These are phyloP conservation scores for Exsudoporus floridanus DNA, from an alignment of 1,284 basidiomycete genomes.

Conservation along the genomic window DNA sequence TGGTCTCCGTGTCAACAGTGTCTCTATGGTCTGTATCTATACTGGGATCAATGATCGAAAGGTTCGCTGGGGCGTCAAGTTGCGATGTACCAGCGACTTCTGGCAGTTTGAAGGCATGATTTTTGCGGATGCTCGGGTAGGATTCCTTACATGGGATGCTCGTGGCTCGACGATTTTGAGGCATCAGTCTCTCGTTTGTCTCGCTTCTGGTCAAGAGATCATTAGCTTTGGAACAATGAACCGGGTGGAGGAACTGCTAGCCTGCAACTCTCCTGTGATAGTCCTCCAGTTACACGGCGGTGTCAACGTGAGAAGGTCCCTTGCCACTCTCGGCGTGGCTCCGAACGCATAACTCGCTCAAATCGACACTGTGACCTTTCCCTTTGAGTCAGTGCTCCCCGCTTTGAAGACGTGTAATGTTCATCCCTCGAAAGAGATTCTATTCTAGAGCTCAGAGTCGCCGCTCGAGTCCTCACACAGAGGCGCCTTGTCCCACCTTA, in stretches of 20 bases:
- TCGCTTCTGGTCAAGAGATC: constrained; percentile 47
- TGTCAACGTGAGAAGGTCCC: constrained; percentile 36
- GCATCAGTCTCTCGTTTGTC: constrained; percentile 52
- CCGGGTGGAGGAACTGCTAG: constrained; percentile 53
- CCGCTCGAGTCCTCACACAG: neutral
- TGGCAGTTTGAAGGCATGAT: constrained; percentile 38
- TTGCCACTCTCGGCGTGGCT: constrained; percentile 39
- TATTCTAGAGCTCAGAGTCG: constrained; percentile 45
- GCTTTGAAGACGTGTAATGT: constrained; percentile 43
- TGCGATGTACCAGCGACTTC: constrained; percentile 45
- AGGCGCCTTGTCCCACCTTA: constrained; percentile 34
- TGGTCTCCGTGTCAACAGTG: constrained; percentile 40
- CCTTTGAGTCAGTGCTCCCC: constrained; percentile 58
- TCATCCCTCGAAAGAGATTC: constrained; percentile 47
- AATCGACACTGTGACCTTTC: constrained; percentile 55
- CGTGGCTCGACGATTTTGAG: constrained; percentile 40
- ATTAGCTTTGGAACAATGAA: constrained; percentile 53
- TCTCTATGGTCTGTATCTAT: constrained; percentile 41
- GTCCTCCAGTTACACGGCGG: constrained; percentile 51
- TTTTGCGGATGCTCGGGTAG: constrained; percentile 31
- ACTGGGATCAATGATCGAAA: constrained; percentile 35
- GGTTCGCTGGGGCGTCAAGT: constrained; percentile 48
- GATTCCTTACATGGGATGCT: constrained; percentile 41
- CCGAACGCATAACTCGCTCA: constrained; percentile 46
- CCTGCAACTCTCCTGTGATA: constrained; percentile 46